Evolutionary conservation across 352 stramenopile species (phyloP).

Genomic region (Phytophthora megakarya): DNA sequence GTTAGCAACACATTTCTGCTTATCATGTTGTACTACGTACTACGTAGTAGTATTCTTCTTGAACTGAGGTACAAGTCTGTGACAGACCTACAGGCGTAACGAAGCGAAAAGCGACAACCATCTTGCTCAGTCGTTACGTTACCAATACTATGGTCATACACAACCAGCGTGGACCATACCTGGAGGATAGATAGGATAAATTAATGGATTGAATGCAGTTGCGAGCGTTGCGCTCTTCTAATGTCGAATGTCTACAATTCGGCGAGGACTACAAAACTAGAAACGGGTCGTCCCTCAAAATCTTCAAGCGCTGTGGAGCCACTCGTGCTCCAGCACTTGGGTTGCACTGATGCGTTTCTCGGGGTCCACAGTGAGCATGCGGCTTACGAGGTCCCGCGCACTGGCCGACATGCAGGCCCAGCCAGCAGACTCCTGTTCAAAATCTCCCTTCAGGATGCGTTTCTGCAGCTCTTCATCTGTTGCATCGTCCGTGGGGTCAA

Average conservation of each 20-base stretch:
- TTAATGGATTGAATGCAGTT: slow-evolving; percentile 22
- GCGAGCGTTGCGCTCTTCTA: slow-evolving; percentile 38
- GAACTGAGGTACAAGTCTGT: too few relatives aligned
- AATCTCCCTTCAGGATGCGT: slow-evolving; percentile 46
- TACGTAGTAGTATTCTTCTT: too few relatives aligned
- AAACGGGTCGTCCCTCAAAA: slow-evolving; percentile 11
- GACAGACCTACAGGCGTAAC: too few relatives aligned
- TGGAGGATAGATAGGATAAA: slow-evolving; percentile 23
- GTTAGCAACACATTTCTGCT: too few relatives aligned
- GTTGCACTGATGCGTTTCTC: slow-evolving; percentile 45
- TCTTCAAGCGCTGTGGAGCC: slow-evolving; percentile 31
- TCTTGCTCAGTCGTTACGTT: too few relatives aligned
- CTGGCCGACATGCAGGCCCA: slow-evolving; percentile 51
- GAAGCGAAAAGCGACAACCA: too few relatives aligned
- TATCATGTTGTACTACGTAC: too few relatives aligned
- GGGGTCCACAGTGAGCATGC: slow-evolving; percentile 52
- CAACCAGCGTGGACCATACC: too few relatives aligned
- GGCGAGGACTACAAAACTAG: slow-evolving; percentile 19
- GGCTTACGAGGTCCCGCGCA: slow-evolving; percentile 47
- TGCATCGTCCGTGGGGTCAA: slow-evolving; percentile 59
- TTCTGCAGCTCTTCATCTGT: slow-evolving; percentile 44
- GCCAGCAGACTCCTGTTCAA: slow-evolving; percentile 33
- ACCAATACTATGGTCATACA: too few relatives aligned
- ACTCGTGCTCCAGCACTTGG: slow-evolving; percentile 60
- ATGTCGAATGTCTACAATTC: slow-evolving; percentile 5